Evolutionary conservation across 1,139 yeast genomes (phyloP).

Genomic region (Geotrichum fermentans): DNA sequence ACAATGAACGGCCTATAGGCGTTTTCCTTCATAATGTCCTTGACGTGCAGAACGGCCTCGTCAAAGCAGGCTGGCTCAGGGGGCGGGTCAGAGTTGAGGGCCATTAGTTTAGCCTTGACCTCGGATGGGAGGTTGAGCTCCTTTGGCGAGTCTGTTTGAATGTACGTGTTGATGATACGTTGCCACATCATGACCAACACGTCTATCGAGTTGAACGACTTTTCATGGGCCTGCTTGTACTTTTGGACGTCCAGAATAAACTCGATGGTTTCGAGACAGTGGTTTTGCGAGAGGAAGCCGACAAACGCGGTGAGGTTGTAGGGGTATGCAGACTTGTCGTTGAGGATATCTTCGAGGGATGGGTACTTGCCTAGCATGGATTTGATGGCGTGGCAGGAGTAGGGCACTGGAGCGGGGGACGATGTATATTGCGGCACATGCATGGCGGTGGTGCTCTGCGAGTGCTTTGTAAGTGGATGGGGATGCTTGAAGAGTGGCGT

Average conservation of each 20-base stretch:
- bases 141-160: constrained; percentile 31
- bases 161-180: constrained; percentile 32
- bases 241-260: constrained; percentile 34
- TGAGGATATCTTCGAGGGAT: constrained; percentile 31
- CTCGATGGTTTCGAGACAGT: constrained; percentile 38
- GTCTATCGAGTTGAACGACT: neutral
- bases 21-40: constrained; percentile 36
- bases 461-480: too few species aligned
- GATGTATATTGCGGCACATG: too few species aligned
- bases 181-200: constrained; percentile 29
- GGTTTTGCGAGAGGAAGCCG: constrained; percentile 32
- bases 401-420: too few species aligned
- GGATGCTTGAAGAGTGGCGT: too few species aligned
- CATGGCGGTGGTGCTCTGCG: too few species aligned
- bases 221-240: constrained; percentile 22
- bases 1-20: constrained; percentile 29
- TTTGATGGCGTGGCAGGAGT: too few species aligned
- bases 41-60: constrained; percentile 28
- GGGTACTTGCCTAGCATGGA: too few species aligned
- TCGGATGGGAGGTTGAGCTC: constrained; percentile 36
- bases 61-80: constrained; percentile 28
- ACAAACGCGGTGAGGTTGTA: constrained; percentile 32
- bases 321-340: constrained; percentile 30
- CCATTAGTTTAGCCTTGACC: constrained; percentile 28
- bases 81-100: constrained; percentile 21